Conservation (phyloP, 2,329 filamentous ascomycete genomes). For the Ophiostoma sp. region DNA sequence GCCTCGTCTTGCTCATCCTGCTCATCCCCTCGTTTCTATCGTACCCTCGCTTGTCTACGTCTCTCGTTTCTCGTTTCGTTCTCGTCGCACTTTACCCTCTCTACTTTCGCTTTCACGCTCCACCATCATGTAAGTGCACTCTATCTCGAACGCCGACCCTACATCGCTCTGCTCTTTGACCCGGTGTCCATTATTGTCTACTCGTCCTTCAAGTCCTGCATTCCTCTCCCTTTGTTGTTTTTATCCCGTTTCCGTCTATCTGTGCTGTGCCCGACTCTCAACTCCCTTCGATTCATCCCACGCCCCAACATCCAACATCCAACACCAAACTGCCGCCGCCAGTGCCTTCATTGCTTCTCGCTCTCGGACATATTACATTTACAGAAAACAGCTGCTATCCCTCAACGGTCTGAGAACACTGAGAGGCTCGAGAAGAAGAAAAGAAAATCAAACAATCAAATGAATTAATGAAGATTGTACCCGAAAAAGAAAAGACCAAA, state of each 20-base stretch:
- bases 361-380: not conserved
- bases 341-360: not conserved
- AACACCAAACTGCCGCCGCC: not conserved
- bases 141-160: not conserved
- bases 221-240: not conserved
- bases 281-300: slow-evolving; percentile 1
- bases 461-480: not conserved
- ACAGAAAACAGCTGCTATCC: not conserved
- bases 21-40: not conserved
- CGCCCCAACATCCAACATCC: not conserved
- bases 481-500: not conserved
- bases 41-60: not conserved
- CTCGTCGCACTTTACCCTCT: not conserved
- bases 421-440: not conserved
- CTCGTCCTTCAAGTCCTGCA: not conserved
- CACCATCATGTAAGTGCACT: not conserved
- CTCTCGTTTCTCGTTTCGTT: not conserved
- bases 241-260: not conserved
- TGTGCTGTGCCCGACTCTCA: not conserved
- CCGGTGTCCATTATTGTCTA: not conserved
- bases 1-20: not conserved
- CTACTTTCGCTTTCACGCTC: not conserved
- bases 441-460: not conserved
- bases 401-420: not conserved
- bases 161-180: not conserved